Evolutionary conservation across 2,329 filamentous ascomycete genomes (phyloP), one percentile per base, ranked within the genome.

Genomic region (Trichoderma sp.): DNA sequence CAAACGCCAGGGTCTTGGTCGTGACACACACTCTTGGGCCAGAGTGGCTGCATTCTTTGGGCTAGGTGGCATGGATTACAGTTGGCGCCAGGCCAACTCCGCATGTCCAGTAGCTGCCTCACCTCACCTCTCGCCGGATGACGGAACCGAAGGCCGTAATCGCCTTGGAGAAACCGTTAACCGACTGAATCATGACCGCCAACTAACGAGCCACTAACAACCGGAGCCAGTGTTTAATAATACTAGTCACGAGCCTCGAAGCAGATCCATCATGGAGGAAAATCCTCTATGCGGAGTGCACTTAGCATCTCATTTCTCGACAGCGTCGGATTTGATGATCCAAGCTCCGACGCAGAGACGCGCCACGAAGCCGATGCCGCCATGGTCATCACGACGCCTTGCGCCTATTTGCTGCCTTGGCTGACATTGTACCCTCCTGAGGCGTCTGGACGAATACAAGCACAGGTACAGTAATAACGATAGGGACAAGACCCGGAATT

Each of bases 31-130:
- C 39, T 43, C 36, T 39, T 17, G 8, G 39, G 28, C 30, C 39
- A 69, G 36, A 61, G 67, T 61, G 67, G 67, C 67, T 69, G 67
- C 57, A 62, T 47, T 36, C 28, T 61, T 50, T 11, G 34, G 34
- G 39, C 39, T 53, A 55, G 47, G n/a, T 36, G 39, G 66, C 39
- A 61, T 34, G 57, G 55, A 32, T 61, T n/a, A 34, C 23, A 17
- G 39, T 57, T 26, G 55, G 39, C 57, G 55, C 66, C 66, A 34
- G 15, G 26, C 39, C 55, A 61, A 59, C 66, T 68, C 66, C 66
- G 66, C 66, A 68, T 32, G 39, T 43, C 39, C 39, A 57, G 47
- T 58, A 32, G 66, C 57, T 69, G 20, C 67, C 57, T 69, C 67
- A 53, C 57, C 57, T 59, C 57, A 59, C 57, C 30, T 34, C 57